These are phyloP conservation scores for Prunus fruticosa DNA, from an alignment of 306 rosid genomes.

Conservation along the genomic window DNA sequence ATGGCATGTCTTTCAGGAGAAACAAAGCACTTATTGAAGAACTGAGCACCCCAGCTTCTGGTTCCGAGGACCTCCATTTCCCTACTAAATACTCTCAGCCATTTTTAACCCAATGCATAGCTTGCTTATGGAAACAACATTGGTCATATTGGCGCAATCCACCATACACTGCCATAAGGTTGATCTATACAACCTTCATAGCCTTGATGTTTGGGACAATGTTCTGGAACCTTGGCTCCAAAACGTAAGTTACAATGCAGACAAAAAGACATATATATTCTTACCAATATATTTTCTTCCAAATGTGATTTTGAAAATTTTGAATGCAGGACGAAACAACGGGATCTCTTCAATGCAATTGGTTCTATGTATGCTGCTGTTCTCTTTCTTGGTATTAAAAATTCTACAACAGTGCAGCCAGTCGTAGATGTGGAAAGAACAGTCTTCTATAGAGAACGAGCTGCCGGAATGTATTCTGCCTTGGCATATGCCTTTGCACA, in stretches of 20 bases:
- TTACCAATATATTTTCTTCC: neutral
- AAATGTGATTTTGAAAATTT: neutral
- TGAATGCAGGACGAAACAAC: conserved; percentile 20
- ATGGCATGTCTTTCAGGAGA: conserved; percentile 41
- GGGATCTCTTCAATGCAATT: conserved; percentile 47
- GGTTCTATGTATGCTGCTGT: conserved; percentile 51
- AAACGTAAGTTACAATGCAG: conserved; percentile 31
- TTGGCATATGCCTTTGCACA: conserved; percentile 48
- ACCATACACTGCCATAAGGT: conserved; percentile 41
- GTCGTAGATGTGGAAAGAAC: conserved; percentile 39
- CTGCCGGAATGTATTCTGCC: conserved; percentile 54
- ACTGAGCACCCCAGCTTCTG: conserved; percentile 47
- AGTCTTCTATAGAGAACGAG: conserved; percentile 51
- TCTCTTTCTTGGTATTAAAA: conserved; percentile 44
- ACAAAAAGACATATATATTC: neutral
- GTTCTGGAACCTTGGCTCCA: conserved; percentile 65
- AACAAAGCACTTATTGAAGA: conserved; percentile 42
- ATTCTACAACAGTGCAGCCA: conserved; percentile 35
- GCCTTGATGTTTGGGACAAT: conserved; percentile 51
- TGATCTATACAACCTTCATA: conserved; percentile 34
- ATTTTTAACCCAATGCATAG: conserved; percentile 45
- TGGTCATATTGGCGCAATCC: conserved; percentile 70
- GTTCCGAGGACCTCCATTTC: conserved; percentile 45
- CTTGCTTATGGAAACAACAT: conserved; percentile 62
- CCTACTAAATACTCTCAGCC: conserved; percentile 42